These are phyloP conservation scores for Penicillium digitatum DNA, from an alignment of 2,329 filamentous ascomycete species.

Conservation along the genomic window DNA sequence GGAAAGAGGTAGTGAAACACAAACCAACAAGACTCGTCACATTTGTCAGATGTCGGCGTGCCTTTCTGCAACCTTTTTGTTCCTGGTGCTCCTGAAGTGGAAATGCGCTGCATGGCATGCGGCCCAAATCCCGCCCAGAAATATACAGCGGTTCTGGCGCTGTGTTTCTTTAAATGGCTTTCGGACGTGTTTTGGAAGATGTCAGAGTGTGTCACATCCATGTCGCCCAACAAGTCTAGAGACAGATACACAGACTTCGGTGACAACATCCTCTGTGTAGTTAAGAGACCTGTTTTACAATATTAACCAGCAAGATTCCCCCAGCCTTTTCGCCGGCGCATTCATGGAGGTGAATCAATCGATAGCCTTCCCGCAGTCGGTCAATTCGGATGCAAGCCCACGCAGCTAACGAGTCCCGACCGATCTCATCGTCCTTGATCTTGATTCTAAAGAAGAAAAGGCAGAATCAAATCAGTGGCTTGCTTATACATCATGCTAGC, in stretches of 20 bases:
- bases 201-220: neutral
- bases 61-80: neutral
- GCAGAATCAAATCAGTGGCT: neutral
- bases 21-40: neutral
- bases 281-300: constrained; percentile 54
- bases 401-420: constrained; percentile 71
- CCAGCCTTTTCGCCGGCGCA: constrained; percentile 61
- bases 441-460: constrained; percentile 59
- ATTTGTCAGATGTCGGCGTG: neutral
- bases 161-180: too few species aligned
- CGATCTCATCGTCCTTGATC: constrained; percentile 79
- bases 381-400: constrained; percentile 90
- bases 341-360: constrained; percentile 73
- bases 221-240: neutral
- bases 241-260: neutral
- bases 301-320: constrained; percentile 68
- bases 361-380: constrained; percentile 68
- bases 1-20: neutral
- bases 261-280: neutral
- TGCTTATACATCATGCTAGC: neutral
- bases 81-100: neutral
- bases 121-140: constrained; percentile 1
- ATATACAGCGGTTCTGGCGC: neutral
- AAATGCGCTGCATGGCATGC: constrained; percentile 1
- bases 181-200: neutral